Percentiles rank a stretch among this genome's conserved stretches.
These are phyloP conservation scores for Peterozyma xylosa DNA, from an alignment of 805 yeast genomes.

Conservation along the genomic window DNA sequence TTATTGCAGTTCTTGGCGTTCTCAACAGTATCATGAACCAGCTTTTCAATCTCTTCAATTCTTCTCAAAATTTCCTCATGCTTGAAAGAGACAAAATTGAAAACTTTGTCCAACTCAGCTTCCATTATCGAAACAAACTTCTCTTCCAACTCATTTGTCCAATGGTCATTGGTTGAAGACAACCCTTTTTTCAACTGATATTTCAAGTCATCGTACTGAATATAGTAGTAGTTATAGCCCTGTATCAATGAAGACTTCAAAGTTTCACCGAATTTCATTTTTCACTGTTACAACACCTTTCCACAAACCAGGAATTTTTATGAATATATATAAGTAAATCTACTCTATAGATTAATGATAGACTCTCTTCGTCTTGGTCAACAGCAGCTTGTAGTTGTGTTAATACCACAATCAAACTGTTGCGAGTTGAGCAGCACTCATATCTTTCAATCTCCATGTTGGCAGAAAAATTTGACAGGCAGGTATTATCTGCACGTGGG, in stretches of 20 bases:
- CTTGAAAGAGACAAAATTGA: constrained; percentile 83
- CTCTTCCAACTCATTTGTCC: constrained; percentile 80
- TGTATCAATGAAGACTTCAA: constrained; percentile 82
- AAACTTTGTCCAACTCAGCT: constrained; percentile 85
- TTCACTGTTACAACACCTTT: neutral
- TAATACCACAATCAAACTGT: too few species aligned
- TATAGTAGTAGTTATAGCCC: constrained; percentile 86
- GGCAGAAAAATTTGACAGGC: too few species aligned
- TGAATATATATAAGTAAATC: too few species aligned
- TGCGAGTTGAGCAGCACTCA: too few species aligned
- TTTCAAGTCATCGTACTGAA: constrained; percentile 87
- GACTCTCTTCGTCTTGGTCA: too few species aligned
- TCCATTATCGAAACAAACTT: constrained; percentile 71
- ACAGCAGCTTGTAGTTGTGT: too few species aligned
- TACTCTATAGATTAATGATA: too few species aligned
- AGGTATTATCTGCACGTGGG: too few species aligned
- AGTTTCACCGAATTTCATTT: constrained; percentile 95
- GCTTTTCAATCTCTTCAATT: constrained; percentile 71
- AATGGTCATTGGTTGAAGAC: constrained; percentile 42
- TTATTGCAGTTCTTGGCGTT: constrained; percentile 29
- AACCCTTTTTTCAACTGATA: constrained; percentile 67
- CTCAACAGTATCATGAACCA: constrained; percentile 54
- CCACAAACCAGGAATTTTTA: too few species aligned
- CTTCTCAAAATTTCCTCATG: constrained; percentile 80
- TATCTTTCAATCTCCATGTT: too few species aligned